Evolutionary conservation across 352 stramenopile genomes (phyloP).

Genomic region (Thalassiosira exigua): DNA sequence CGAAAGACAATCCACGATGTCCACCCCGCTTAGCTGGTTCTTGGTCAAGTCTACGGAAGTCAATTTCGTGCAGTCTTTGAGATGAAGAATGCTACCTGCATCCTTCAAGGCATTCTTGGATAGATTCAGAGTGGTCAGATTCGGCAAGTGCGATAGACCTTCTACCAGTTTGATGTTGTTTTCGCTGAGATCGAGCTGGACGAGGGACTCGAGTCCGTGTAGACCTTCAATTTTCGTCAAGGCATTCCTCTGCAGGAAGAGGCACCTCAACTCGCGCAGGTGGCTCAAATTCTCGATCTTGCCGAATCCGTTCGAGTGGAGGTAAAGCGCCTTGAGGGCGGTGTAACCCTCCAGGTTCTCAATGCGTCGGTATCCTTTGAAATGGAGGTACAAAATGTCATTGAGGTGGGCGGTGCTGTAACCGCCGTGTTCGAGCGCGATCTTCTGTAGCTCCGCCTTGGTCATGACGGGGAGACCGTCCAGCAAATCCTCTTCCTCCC

Average conservation of each 20-base stretch:
- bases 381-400: conserved; percentile 93
- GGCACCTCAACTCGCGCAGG: conserved; percentile 87
- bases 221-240: conserved; percentile 87
- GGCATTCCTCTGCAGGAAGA: conserved; percentile 94
- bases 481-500: conserved; percentile 16
- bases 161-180: conserved; percentile 88
- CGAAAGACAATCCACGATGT: conserved; percentile 87
- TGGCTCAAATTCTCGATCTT: conserved; percentile 82
- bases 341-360: conserved; percentile 93
- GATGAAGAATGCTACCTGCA: conserved; percentile 84
- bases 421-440: no score
- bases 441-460: conserved; percentile 86
- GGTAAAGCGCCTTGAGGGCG: conserved; percentile 93
- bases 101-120: conserved; percentile 89
- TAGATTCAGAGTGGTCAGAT: conserved; percentile 91
- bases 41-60: conserved; percentile 92
- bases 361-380: conserved; percentile 93
- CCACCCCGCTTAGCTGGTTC: conserved; percentile 87
- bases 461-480: conserved; percentile 88
- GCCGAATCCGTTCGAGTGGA: conserved; percentile 93
- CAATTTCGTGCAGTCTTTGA: conserved; percentile 86
- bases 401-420: conserved; percentile 95
- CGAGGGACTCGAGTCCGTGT: conserved; percentile 72
- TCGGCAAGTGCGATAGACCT: conserved; percentile 84
- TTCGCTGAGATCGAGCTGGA: conserved; percentile 91